Evolutionary conservation across 2,329 filamentous ascomycete genomes (phyloP), one percentile per base, ranked within the genome.

Genomic region (Epichloe festucae): DNA sequence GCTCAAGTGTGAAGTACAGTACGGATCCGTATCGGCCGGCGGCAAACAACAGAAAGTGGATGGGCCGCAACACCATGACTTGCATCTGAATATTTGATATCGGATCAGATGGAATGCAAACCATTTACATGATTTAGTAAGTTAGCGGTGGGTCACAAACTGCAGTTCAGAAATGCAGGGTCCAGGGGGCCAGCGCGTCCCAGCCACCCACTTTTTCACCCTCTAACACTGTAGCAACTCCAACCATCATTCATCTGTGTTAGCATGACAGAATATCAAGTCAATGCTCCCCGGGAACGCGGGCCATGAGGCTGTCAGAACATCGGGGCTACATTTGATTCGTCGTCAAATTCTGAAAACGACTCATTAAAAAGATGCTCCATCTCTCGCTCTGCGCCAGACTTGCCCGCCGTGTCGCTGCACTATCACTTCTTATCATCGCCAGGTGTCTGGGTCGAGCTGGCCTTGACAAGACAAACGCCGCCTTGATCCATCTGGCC

Each of bases 391-490:
- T 21, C 19, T 11, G 36, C 14, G 27, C 7, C 38, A n/a, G 12
- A 8, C 49, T 0, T 14, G 10, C 10, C 5, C 36, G 21, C 41
- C 3, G 4, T 8, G 11, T 15, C 14, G 0, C 14, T 21, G 44
- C 52, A 23, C 55, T 65, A 64, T 56, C 62, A 57, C 12, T 45
- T 52, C 15, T 59, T 63, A 62, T 63, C 60, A 52, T 40, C 19
- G 35, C 23, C 54, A 45, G 51, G 62, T 61, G 62, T 62, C 61
- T 57, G 53, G 42, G 48, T 48, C 53, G 62, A 60, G 62, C 56
- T 55, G 46, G 41, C 46, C 43, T 17, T 21, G 23, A 15, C 19
- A 44, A 21, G 21, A 19, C n/a, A 27, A 15, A 21, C 31, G n/a
- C 17, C 17, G 34, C 45, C 45, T 36, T 48, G 38, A 10, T 21